Conservation (phyloP, 1,284 basidiomycete species). For the Austroboletus niveus region DNA sequence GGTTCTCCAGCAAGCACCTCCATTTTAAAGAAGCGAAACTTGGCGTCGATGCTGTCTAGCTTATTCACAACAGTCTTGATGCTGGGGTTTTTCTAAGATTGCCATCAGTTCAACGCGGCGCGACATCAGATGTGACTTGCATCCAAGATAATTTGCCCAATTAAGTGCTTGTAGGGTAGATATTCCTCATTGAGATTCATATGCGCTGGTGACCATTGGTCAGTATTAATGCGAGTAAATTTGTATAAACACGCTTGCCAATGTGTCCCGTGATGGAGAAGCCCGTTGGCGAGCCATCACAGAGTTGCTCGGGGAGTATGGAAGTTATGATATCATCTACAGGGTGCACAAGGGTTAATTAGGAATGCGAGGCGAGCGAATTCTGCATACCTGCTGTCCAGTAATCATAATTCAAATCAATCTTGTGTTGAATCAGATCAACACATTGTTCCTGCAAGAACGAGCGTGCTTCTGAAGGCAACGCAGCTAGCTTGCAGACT, state of each 20-base stretch:
- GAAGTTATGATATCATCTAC: conserved; percentile 83
- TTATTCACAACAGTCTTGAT: conserved; percentile 96
- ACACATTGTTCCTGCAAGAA: conserved; percentile 55
- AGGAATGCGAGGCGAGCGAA: background rate
- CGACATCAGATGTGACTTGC: conserved; percentile 45
- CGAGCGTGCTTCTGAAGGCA: conserved; percentile 52
- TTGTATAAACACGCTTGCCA: conserved; percentile 45
- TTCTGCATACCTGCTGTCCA: conserved; percentile 74
- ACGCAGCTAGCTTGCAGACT: conserved; percentile 59
- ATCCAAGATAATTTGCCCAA: conserved; percentile 90
- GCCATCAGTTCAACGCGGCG: conserved; percentile 4
- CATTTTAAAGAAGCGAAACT: conserved; percentile 97
- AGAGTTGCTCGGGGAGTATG: conserved; percentile 73
- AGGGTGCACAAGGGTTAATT: conserved; percentile 2
- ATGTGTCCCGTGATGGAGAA: conserved; percentile 93
- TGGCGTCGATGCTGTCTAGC: conserved; percentile 80
- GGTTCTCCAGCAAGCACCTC: conserved; percentile 91
- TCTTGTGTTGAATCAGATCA: conserved; percentile 54
- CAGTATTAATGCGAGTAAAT: background rate
- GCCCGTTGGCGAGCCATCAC: conserved; percentile 79
- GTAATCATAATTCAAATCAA: conserved; percentile 78
- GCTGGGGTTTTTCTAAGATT: conserved; percentile 74
- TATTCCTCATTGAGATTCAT: conserved; percentile 91
- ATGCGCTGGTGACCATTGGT: conserved; percentile 52
- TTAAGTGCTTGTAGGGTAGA: conserved; percentile 86